Evolutionary conservation across 2,329 filamentous ascomycete genomes (phyloP).

Genomic region (Curvularia sp.): DNA sequence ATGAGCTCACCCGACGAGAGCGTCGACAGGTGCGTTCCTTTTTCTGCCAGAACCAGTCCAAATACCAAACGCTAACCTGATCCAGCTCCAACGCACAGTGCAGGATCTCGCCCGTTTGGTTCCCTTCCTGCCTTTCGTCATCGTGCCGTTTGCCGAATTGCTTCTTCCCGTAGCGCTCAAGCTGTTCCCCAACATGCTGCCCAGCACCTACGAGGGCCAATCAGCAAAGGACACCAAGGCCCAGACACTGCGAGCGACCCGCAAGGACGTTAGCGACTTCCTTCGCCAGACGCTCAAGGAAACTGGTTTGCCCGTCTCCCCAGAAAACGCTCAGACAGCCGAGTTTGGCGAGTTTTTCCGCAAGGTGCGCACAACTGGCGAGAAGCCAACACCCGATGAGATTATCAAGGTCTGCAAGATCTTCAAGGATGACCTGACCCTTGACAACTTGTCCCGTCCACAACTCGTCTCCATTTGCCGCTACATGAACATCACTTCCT

Average conservation of each 20-base stretch:
- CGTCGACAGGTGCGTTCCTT: constrained; percentile 70
- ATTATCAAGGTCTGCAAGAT: constrained; percentile 99
- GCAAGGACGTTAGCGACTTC: constrained; percentile 93
- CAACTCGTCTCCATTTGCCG: constrained; percentile 97
- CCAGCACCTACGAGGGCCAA: constrained; percentile 94
- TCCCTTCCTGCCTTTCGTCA: constrained; percentile 95
- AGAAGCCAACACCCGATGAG: constrained; percentile 84
- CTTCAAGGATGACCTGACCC: constrained; percentile 95
- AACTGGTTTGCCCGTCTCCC: constrained; percentile 87
- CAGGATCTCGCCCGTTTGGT: constrained; percentile 91
- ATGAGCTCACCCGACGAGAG: constrained; percentile 93
- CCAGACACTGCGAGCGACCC: constrained; percentile 77
- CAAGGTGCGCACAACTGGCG: constrained; percentile 85
- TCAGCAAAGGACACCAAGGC: constrained; percentile 91
- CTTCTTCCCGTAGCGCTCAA: constrained; percentile 89
- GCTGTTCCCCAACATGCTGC: constrained; percentile 95
- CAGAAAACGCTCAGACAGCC: constrained; percentile 83
- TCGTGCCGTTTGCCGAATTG: constrained; percentile 94
- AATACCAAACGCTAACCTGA: constrained; percentile 19
- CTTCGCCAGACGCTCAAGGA: constrained; percentile 87
- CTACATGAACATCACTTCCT: constrained; percentile 97
- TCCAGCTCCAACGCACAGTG: constrained; percentile 81
- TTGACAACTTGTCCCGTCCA: constrained; percentile 94
- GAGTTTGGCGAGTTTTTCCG: constrained; percentile 98
- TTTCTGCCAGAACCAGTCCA: background rate